Percentiles rank a stretch among this genome's conserved stretches.
phyloP scores from a whole-genome alignment of 768 basidiomycete species.

The Cyclocybe cylindracea region DNA sequence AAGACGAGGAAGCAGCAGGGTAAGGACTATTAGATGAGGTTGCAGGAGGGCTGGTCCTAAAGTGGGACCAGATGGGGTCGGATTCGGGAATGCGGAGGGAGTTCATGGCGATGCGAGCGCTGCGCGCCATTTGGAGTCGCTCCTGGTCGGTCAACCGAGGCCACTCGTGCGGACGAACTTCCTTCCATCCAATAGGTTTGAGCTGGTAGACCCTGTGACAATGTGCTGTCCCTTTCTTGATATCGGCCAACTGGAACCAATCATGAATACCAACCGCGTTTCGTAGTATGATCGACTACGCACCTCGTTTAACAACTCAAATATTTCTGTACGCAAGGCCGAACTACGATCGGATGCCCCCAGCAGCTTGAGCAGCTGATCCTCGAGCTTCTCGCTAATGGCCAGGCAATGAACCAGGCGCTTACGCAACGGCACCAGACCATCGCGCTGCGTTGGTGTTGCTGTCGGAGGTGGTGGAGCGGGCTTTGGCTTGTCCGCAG shows the following conservation, averaged over 20 bases:
- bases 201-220: conserved; percentile 49
- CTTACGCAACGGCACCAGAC: conserved; percentile 22
- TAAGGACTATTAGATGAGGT: conserved; percentile 10
- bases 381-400: conserved; percentile 47
- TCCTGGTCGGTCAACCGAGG: conserved; percentile 48
- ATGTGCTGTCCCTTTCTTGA: conserved; percentile 24
- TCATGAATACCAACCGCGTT: no score
- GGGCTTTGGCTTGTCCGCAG: conserved; percentile 24
- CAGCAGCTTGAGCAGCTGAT: conserved; percentile 48
- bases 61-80: conserved; percentile 65
- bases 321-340: conserved; percentile 40
- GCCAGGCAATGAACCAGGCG: conserved; percentile 59
- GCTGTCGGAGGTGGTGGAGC: background rate
- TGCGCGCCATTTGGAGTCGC: conserved; percentile 48
- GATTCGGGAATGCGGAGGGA: conserved; percentile 55
- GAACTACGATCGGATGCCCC: conserved; percentile 39
- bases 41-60: conserved; percentile 29
- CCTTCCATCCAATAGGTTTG: conserved; percentile 59
- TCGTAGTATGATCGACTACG: background rate
- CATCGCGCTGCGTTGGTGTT: conserved; percentile 5
- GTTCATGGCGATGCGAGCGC: conserved; percentile 49
- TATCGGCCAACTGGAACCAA: no score
- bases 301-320: conserved; percentile 53
- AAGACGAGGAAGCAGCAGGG: conserved; percentile 15
- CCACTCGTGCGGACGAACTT: conserved; percentile 72